A percentile compares a stretch with the other conserved stretches of the same genome.
Conservation (phyloP, 2,329 filamentous ascomycete species). For the Aureobasidium vineae region DNA sequence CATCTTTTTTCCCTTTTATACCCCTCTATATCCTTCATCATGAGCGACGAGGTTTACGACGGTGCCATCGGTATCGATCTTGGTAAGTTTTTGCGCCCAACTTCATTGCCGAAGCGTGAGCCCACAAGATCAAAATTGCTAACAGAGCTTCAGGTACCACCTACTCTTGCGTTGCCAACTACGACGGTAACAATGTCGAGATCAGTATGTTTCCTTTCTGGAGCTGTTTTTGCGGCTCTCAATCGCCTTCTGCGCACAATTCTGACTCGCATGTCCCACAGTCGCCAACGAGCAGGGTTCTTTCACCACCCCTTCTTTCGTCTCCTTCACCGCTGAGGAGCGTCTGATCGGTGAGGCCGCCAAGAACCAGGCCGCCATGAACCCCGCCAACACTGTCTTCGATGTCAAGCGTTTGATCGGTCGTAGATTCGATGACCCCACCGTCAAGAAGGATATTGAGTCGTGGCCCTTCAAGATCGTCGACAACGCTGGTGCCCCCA, state of each 20-base stretch:
- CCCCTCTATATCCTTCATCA: slow-evolving; percentile 52
- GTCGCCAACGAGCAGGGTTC: slow-evolving; percentile 99
- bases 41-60: slow-evolving; percentile 95
- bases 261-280: slow-evolving; percentile 37
- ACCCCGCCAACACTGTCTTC: slow-evolving; percentile 97
- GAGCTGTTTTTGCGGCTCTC: not conserved
- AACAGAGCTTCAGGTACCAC: slow-evolving; percentile 71
- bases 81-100: slow-evolving; percentile 61
- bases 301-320: slow-evolving; percentile 98
- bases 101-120: slow-evolving; percentile 12
- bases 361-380: slow-evolving; percentile 99
- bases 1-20: slow-evolving; percentile 25
- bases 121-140: slow-evolving; percentile 28
- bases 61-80: slow-evolving; percentile 99
- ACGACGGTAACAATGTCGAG: slow-evolving; percentile 99
- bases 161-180: slow-evolving; percentile 99
- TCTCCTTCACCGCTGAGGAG: slow-evolving; percentile 98
- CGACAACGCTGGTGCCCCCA: slow-evolving; percentile 81
- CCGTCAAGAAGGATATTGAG: slow-evolving; percentile 98
- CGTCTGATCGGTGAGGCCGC: slow-evolving; percentile 98
- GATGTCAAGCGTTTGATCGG: slow-evolving; percentile 99
- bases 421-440: slow-evolving; percentile 89
- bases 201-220: slow-evolving; percentile 65
- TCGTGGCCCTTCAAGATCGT: slow-evolving; percentile 99
- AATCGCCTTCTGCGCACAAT: not conserved